A percentile compares a stretch with the other conserved stretches of the same genome.
Evolutionary conservation across 2,329 filamentous ascomycete genomes (phyloP).

Genomic region (Stromatinia cepivora): DNA sequence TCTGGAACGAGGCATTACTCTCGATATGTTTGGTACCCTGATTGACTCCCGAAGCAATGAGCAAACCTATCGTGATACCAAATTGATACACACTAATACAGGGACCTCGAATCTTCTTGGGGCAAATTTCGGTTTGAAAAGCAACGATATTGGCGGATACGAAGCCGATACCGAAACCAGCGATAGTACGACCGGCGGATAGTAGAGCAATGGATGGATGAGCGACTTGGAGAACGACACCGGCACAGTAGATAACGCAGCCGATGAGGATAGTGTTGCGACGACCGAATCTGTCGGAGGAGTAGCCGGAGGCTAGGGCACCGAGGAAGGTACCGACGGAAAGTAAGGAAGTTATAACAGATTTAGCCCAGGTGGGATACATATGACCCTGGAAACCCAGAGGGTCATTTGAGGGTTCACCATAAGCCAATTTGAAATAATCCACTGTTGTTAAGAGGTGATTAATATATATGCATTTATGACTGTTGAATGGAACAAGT

Average conservation of each 20-base stretch:
- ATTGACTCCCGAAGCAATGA: constrained; percentile 71
- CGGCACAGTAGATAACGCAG: constrained; percentile 32
- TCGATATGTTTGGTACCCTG: constrained; percentile 64
- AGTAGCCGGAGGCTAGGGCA: constrained; percentile 44
- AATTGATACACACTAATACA: constrained; percentile 79
- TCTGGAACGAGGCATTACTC: constrained; percentile 71
- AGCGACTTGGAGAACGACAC: constrained; percentile 35
- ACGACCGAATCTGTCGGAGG: constrained; percentile 45
- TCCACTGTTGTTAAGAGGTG: constrained; percentile 13
- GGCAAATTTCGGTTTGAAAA: constrained; percentile 67
- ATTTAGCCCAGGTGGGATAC: constrained; percentile 58
- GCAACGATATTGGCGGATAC: constrained; percentile 77
- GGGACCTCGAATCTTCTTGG: constrained; percentile 72
- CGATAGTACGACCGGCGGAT: constrained; percentile 66
- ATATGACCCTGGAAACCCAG: constrained; percentile 38
- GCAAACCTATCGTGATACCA: constrained; percentile 75
- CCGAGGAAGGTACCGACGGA: constrained; percentile 78
- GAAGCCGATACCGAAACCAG: constrained; percentile 77
- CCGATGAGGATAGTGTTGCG: constrained; percentile 34
- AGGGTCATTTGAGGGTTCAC: background rate
- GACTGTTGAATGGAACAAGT: too few relatives aligned
- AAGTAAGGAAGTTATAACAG: constrained; percentile 68
- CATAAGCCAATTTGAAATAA: constrained; percentile 19
- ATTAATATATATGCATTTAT: background rate
- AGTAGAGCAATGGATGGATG: constrained; percentile 55